Evolutionary conservation across 768 basidiomycete species (phyloP).

Genomic region (Tricholomella constricta): DNA sequence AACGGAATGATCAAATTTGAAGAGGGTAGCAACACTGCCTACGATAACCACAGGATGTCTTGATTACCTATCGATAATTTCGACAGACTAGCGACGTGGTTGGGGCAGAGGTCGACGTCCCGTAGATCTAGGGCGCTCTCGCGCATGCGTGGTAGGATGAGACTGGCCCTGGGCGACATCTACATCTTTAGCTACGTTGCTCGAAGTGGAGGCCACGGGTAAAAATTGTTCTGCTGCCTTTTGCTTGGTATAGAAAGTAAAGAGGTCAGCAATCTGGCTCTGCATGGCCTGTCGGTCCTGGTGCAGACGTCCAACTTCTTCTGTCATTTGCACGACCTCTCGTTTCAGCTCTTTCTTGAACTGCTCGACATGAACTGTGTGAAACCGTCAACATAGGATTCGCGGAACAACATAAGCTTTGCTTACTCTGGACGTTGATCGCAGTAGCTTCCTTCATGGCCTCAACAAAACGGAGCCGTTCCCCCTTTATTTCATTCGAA

Average conservation of each 20-base stretch:
- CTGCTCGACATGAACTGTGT: conserved; percentile 78
- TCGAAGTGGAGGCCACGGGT: background rate
- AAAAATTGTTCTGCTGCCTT: conserved; percentile 34
- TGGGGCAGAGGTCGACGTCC: conserved; percentile 28
- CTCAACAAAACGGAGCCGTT: conserved; percentile 84
- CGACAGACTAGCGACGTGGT: conserved; percentile 19
- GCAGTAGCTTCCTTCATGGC: conserved; percentile 94
- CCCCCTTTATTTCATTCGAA: conserved; percentile 82
- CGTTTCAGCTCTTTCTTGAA: conserved; percentile 80
- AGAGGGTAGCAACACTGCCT: background rate
- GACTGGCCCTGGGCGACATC: conserved; percentile 1
- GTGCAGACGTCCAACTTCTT: conserved; percentile 70
- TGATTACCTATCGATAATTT: background rate
- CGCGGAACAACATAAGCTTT: background rate
- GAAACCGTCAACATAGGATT: background rate
- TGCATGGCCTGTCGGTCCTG: conserved; percentile 66
- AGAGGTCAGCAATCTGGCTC: conserved; percentile 72
- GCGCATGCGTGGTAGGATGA: background rate
- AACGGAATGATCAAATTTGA: background rate
- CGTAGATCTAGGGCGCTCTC: background rate
- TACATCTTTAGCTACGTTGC: background rate
- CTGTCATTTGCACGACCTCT: conserved; percentile 73
- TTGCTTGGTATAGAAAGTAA: conserved; percentile 72
- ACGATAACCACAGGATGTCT: background rate
- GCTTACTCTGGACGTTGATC: conserved; percentile 78